Conservation (phyloP, 257 asterid genomes). For the Verbascum thapsus region DNA sequence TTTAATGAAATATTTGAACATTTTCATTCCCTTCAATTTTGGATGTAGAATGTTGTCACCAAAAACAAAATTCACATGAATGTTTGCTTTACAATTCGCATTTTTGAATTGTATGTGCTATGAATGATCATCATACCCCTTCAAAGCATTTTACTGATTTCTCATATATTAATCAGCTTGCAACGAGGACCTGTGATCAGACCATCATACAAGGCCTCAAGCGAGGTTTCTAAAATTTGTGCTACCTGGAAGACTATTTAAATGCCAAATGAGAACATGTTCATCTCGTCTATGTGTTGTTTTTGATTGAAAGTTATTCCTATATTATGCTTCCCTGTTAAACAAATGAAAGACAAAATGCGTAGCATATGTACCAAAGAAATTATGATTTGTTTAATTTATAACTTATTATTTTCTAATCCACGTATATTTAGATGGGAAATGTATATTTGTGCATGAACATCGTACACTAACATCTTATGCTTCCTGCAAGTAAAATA, state of each 20-base stretch:
- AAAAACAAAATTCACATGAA: not conserved
- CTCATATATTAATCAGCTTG: slow-evolving; percentile 52
- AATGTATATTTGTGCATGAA: slow-evolving; percentile 4
- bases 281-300: slow-evolving; percentile 11
- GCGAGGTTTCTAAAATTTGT: slow-evolving; percentile 39
- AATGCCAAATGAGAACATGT: slow-evolving; percentile 25
- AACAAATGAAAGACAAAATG: slow-evolving; percentile 4
- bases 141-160: slow-evolving; percentile 34
- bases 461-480: not conserved
- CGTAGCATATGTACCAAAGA: not conserved
- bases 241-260: slow-evolving; percentile 26
- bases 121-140: not conserved
- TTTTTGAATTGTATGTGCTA: no score
- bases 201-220: slow-evolving; percentile 41
- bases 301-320: slow-evolving; percentile 1
- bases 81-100: not conserved
- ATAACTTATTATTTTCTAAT: slow-evolving; percentile 1
- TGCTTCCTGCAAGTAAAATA: not conserved
- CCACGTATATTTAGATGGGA: not conserved
- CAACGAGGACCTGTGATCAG: slow-evolving; percentile 58
- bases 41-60: not conserved
- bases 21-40: no score
- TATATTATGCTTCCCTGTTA: slow-evolving; percentile 1
- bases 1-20: no score
- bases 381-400: slow-evolving; percentile 12